A percentile compares a stretch with the other conserved stretches of the same genome.
phyloP scores from a whole-genome alignment of 139 green algal genomes.

The Penium margaritaceum region DNA sequence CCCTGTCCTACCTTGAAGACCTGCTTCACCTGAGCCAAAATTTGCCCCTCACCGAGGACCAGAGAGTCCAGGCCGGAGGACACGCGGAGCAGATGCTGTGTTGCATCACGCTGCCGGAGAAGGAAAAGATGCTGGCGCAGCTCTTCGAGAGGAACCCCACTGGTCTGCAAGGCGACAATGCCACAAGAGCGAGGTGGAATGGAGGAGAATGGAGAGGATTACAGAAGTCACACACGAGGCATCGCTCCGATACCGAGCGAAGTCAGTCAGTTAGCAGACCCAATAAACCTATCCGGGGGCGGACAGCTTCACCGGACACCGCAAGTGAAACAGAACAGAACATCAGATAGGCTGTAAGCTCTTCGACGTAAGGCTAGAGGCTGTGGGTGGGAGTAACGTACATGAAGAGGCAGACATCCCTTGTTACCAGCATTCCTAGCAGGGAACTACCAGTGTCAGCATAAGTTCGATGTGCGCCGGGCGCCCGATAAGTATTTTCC shows the following conservation, averaged over 20 bases:
- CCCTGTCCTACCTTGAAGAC: conserved; percentile 86
- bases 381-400: not conserved
- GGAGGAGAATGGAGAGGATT: not conserved
- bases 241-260: no score
- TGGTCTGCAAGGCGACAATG: not conserved
- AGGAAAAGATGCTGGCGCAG: conserved; percentile 90
- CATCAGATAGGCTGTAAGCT: no score
- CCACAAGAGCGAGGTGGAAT: not conserved
- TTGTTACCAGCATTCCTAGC: not conserved
- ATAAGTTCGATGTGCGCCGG: no score
- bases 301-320: no score
- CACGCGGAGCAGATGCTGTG: conserved; percentile 84
- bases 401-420: not conserved
- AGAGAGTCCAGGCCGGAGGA: conserved; percentile 88
- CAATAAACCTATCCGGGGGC: no score
- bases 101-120: conserved; percentile 84
- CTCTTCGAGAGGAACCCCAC: conserved; percentile 72
- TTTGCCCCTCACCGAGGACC: conserved; percentile 97
- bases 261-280: no score
- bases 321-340: no score
- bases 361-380: no score
- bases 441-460: no score
- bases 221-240: not conserved
- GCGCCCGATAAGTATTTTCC: no score
- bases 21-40: conserved; percentile 87